Evolutionary conservation across 768 basidiomycete species (phyloP), one percentile per base, ranked within the genome.

Genomic region (Coprinellus micaceus): DNA sequence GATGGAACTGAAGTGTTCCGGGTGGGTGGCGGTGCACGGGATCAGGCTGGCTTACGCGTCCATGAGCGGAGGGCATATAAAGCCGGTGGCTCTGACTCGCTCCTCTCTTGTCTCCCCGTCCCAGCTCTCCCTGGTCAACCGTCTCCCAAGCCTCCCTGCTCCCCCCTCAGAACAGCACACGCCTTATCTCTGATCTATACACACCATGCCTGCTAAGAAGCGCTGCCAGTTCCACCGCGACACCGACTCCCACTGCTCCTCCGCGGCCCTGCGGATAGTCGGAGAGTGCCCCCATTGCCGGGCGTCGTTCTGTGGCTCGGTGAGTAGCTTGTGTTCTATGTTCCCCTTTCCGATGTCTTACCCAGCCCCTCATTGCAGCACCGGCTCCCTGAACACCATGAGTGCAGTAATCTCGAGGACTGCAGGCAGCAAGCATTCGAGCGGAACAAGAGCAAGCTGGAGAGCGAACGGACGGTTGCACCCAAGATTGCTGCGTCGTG

Each of bases 341-440:
- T 25, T 41, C 10, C 21, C 47, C 50, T 19, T 52, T 54, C 44
- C 52, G 54, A 64, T 63, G 54, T 61, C 54, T 24, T 41, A 29
- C 46, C 24, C 19, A 56, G 60, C 41, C 56, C 56, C 57, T 22
- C 62, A 28, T n/a, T n/a, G 25, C 54, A 94, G 89, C 93, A 94
- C 67, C 89, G 92, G 58, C 79, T 95, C 60, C 91, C 93, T 6
- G 93, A 94, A 68, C 89, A 91, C 63, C 92, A 95, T 69, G 80
- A 81, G 54, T 95, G 92, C 75, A 81, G 82, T 61, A 88, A 92
- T 59, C 75, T 95, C 59, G 86, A 89, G 67, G 86, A 86, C 69
- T 94, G 92, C 74, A 78, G 87, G 60, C 88, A 91, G 69, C 87
- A 91, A 71, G 92, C 92, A 19, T 94, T 93, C 67, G 84, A 91